These are phyloP conservation scores for Glaciozyma antarctica DNA, from an alignment of 768 basidiomycete species.

Conservation along the genomic window DNA sequence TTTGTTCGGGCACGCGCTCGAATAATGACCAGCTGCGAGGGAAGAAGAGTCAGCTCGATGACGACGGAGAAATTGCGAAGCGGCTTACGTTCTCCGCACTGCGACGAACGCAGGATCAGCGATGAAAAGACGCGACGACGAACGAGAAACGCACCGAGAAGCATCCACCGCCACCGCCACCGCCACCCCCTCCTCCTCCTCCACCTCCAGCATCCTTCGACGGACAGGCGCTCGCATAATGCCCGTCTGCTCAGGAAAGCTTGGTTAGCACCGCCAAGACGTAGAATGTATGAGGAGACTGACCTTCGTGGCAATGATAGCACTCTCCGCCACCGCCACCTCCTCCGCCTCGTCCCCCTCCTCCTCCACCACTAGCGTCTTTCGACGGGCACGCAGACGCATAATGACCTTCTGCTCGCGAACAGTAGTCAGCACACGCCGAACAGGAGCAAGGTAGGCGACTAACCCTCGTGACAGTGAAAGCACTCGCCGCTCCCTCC, in stretches of 20 bases:
- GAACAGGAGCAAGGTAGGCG: not conserved
- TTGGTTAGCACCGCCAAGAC: too few relatives aligned
- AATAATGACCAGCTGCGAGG: not conserved
- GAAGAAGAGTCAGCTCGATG: not conserved
- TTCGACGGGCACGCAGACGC: constrained; percentile 34
- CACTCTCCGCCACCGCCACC: not conserved
- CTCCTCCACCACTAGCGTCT: not conserved
- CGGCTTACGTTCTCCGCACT: constrained; percentile 1
- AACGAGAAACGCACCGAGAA: not conserved
- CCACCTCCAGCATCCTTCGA: too few relatives aligned
- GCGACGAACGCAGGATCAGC: not conserved
- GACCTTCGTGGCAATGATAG: not conserved
- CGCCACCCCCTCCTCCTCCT: not conserved
- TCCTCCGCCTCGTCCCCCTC: too few relatives aligned
- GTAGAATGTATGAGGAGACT: too few relatives aligned
- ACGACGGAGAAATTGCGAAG: not conserved
- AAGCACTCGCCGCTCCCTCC: constrained; percentile 36
- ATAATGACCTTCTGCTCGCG: constrained; percentile 37
- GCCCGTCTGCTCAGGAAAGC: too few relatives aligned
- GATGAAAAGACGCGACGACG: not conserved
- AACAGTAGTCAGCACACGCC: not conserved
- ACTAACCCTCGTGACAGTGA: constrained; percentile 35
- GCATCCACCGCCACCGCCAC: not conserved
- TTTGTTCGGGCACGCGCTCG: not conserved
- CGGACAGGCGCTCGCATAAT: too few relatives aligned